A percentile compares a stretch with the other conserved stretches of the same genome.
phyloP scores from a whole-genome alignment of 2,329 filamentous ascomycete genomes.

The Sporothrix dimorphospora region DNA sequence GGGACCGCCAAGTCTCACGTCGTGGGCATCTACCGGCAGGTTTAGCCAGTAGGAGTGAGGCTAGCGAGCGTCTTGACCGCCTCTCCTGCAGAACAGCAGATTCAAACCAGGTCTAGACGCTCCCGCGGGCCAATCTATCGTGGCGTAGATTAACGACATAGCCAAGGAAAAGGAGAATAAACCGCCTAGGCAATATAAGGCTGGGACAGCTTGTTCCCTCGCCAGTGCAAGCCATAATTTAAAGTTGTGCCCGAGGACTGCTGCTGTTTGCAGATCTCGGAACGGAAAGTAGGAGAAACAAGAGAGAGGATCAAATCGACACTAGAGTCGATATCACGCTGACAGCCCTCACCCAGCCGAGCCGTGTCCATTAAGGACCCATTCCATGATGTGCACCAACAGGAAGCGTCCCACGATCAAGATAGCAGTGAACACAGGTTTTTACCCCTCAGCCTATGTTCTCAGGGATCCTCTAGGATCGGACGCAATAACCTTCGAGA shows the following conservation, averaged over 20 bases:
- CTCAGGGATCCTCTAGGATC: background rate
- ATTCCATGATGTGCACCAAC: background rate
- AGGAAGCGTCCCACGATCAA: background rate
- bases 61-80: background rate
- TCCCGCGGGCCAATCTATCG: background rate
- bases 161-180: background rate
- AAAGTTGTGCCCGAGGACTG: background rate
- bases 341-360: background rate
- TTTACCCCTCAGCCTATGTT: background rate
- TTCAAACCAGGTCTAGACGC: background rate
- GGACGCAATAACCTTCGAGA: background rate
- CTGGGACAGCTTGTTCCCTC: background rate
- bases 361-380: background rate
- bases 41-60: background rate
- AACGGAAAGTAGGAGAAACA: background rate
- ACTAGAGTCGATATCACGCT: background rate
- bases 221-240: background rate
- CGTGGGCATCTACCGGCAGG: background rate
- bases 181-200: background rate
- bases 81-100: background rate
- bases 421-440: background rate
- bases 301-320: background rate
- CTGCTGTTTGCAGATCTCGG: background rate
- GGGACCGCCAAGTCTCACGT: conserved; percentile 9
- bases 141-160: background rate